Conservation (phyloP, 164 flowering plant species). For the Saururus chinensis region DNA sequence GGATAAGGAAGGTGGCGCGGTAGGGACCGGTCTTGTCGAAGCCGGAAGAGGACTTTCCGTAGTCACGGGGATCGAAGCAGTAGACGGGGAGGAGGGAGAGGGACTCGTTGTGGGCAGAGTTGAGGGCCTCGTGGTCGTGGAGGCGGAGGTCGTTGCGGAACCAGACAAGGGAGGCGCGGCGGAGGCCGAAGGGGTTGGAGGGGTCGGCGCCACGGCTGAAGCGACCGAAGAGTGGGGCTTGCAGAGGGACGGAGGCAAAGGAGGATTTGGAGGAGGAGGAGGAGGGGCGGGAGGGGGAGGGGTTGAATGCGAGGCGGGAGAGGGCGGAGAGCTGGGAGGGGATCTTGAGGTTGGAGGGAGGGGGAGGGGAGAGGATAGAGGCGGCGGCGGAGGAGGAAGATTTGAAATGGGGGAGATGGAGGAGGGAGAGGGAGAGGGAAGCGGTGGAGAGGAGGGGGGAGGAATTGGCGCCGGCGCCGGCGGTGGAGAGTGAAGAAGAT, state of each 20-base stretch:
- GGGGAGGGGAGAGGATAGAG: conserved; percentile 17
- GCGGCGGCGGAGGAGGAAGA: conserved; percentile 17
- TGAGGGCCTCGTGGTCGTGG: conserved; percentile 79
- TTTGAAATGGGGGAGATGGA: conserved; percentile 33
- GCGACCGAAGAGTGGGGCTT: conserved; percentile 33
- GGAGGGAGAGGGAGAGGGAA: conserved; percentile 7
- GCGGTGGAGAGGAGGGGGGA: neutral
- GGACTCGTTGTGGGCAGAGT: conserved; percentile 68
- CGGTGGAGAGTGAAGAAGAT: no score
- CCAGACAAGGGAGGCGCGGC: conserved; percentile 81
- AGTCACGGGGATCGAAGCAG: conserved; percentile 85
- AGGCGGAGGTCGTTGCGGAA: conserved; percentile 84
- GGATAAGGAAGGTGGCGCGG: conserved; percentile 64
- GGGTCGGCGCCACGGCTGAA: conserved; percentile 72
- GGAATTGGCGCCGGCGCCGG: neutral
- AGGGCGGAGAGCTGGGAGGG: conserved; percentile 55
- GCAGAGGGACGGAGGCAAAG: conserved; percentile 54
- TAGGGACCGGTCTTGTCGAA: conserved; percentile 85
- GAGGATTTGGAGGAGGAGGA: conserved; percentile 40
- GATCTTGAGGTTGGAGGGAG: conserved; percentile 40
- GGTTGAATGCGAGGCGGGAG: conserved; percentile 32
- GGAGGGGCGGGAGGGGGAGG: conserved; percentile 12
- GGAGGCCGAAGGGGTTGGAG: conserved; percentile 48
- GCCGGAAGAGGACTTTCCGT: conserved; percentile 81
- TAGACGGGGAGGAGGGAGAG: conserved; percentile 77